A percentile compares a stretch with the other conserved stretches of the same genome.
Conservation (phyloP, 2,329 filamentous ascomycete genomes). For the Trematosphaeria pertusa region DNA sequence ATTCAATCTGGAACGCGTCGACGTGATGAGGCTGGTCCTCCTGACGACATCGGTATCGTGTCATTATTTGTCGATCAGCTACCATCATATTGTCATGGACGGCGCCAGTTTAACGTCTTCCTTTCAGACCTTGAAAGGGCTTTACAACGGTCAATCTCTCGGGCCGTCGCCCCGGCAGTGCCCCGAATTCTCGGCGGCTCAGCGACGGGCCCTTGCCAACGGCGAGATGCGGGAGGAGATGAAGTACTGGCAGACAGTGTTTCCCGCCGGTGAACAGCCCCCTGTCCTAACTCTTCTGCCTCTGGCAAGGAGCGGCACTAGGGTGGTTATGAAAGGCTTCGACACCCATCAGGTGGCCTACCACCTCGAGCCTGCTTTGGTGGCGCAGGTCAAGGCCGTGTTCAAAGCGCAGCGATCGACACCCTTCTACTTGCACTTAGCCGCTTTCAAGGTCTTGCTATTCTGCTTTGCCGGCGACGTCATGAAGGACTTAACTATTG, state of each 20-base stretch:
- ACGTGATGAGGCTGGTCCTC: conserved; percentile 42
- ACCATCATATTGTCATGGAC: conserved; percentile 61
- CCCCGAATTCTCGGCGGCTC: conserved; percentile 10
- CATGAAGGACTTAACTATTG: conserved; percentile 51
- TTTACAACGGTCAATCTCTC: conserved; percentile 45
- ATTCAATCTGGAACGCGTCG: conserved; percentile 50
- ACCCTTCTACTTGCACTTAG: conserved; percentile 57
- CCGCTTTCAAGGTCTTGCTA: conserved; percentile 43
- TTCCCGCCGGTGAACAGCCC: conserved; percentile 7
- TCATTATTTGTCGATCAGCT: conserved; percentile 52
- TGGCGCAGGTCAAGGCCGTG: conserved; percentile 26
- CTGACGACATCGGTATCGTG: conserved; percentile 39
- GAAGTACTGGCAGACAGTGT: conserved; percentile 9
- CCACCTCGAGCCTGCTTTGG: conserved; percentile 11
- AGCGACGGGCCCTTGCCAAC: conserved; percentile 2
- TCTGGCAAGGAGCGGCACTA: conserved; percentile 5
- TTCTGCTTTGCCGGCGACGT: background rate
- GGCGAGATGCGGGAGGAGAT: conserved; percentile 9
- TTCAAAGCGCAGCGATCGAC: conserved; percentile 40
- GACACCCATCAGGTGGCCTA: background rate
- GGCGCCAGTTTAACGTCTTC: conserved; percentile 55
- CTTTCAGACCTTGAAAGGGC: conserved; percentile 52
- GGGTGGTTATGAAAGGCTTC: conserved; percentile 4
- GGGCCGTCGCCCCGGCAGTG: conserved; percentile 2
- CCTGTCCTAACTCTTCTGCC: conserved; percentile 11